Evolutionary conservation across 768 basidiomycete genomes (phyloP).

Genomic region (Hydnum rufescens): DNA sequence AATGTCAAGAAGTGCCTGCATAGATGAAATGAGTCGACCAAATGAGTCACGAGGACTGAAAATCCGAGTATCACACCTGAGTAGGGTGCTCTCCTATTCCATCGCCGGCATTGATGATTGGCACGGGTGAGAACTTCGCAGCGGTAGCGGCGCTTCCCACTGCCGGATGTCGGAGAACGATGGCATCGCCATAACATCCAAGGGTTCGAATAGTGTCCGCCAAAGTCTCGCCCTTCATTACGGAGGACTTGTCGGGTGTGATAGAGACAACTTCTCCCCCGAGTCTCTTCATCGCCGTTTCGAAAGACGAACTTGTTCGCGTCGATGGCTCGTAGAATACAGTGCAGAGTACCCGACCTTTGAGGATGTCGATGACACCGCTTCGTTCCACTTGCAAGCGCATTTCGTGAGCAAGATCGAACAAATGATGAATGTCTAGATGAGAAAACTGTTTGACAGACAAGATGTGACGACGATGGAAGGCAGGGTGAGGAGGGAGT

Average conservation of each 20-base stretch:
- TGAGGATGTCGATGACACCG: slow-evolving; percentile 71
- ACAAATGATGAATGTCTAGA: slow-evolving; percentile 80
- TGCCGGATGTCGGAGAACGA: slow-evolving; percentile 87
- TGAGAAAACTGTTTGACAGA: slow-evolving; percentile 85
- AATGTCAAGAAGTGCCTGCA: slow-evolving; percentile 60
- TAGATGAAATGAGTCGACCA: slow-evolving; percentile 1
- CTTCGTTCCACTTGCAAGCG: slow-evolving; percentile 84
- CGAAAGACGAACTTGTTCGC: slow-evolving; percentile 86
- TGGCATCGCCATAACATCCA: slow-evolving; percentile 86
- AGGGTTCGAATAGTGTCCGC: slow-evolving; percentile 87
- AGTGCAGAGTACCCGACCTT: slow-evolving; percentile 77
- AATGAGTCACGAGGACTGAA: slow-evolving; percentile 2
- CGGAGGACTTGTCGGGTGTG: slow-evolving; percentile 62
- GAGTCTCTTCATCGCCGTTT: slow-evolving; percentile 96
- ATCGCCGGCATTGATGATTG: slow-evolving; percentile 92
- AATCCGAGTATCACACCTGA: slow-evolving; percentile 31
- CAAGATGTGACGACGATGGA: slow-evolving; percentile 84
- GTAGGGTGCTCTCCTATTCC: slow-evolving; percentile 96
- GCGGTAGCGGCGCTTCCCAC: slow-evolving; percentile 86
- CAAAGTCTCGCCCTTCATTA: slow-evolving; percentile 82
- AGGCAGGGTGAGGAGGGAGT: slow-evolving; percentile 55
- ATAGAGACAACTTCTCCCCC: slow-evolving; percentile 90
- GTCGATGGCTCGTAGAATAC: slow-evolving; percentile 97
- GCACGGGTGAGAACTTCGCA: slow-evolving; percentile 92
- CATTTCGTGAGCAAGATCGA: slow-evolving; percentile 93